These are phyloP conservation scores for Metarhizium sp. DNA, from an alignment of 2,329 filamentous ascomycete genomes.

Conservation along the genomic window DNA sequence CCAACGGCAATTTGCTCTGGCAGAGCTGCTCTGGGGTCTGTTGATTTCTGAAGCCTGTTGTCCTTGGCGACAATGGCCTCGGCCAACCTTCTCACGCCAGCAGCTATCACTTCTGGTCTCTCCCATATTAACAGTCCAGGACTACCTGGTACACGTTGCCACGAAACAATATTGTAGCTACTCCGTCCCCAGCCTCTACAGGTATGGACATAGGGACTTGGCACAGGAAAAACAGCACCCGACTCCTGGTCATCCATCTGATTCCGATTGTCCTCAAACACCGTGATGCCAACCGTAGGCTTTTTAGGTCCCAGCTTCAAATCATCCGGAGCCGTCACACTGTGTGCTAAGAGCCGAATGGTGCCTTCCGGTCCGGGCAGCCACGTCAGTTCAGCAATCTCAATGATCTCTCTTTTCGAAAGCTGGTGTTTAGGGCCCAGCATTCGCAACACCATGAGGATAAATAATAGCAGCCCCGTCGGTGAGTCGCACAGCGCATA, in stretches of 20 bases:
- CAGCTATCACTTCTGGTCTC: conserved; percentile 33
- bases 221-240: conserved; percentile 12
- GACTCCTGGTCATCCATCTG: neutral
- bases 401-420: conserved; percentile 45
- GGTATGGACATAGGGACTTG: conserved; percentile 23
- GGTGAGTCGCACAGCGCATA: conserved; percentile 56
- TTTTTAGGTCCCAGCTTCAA: conserved; percentile 16
- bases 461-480: conserved; percentile 45
- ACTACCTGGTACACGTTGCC: conserved; percentile 27
- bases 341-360: conserved; percentile 45
- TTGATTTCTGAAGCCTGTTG: conserved; percentile 22
- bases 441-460: conserved; percentile 36
- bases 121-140: conserved; percentile 40
- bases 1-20: conserved; percentile 24
- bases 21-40: conserved; percentile 17
- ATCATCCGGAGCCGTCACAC: conserved; percentile 22
- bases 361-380: conserved; percentile 55
- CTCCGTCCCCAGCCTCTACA: conserved; percentile 40
- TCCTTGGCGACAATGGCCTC: conserved; percentile 28
- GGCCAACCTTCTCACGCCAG: conserved; percentile 32
- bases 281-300: conserved; percentile 34
- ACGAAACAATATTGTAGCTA: conserved; percentile 32
- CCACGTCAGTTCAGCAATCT: conserved; percentile 54
- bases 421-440: conserved; percentile 32
- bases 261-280: conserved; percentile 32